phyloP scores from a whole-genome alignment of 2,329 filamentous ascomycete genomes.

The Chrysoporthe puriensis region DNA sequence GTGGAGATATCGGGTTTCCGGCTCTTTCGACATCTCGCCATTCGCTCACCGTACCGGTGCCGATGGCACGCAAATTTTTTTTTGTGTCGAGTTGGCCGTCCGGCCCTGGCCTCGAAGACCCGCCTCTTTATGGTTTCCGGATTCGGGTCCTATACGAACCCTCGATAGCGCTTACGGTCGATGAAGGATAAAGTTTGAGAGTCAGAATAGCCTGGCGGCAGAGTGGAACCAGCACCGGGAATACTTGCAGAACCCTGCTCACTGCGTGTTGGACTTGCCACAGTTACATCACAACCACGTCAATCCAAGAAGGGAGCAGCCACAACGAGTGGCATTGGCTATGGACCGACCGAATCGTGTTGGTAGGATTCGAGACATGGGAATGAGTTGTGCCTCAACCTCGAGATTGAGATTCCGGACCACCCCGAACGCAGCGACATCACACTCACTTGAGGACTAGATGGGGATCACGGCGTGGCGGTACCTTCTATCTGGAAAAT shows the following conservation, averaged over 20 bases:
- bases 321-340: not conserved
- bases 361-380: not conserved
- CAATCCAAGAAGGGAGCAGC: not conserved
- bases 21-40: slow-evolving; percentile 9
- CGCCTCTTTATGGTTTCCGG: not conserved
- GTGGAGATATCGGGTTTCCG: slow-evolving; percentile 17
- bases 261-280: not conserved
- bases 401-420: not conserved
- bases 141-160: not conserved
- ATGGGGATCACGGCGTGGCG: not conserved
- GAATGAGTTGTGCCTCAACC: not conserved
- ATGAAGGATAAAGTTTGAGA: not conserved
- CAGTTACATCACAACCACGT: slow-evolving; percentile 17
- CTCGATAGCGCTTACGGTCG: not conserved
- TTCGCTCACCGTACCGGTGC: slow-evolving; percentile 14
- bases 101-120: not conserved
- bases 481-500: not conserved
- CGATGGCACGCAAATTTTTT: slow-evolving; percentile 1
- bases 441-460: not conserved
- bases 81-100: not conserved
- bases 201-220: not conserved
- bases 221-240: not conserved
- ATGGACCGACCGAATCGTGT: not conserved
- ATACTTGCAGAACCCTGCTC: slow-evolving; percentile 1
- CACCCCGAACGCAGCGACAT: not conserved